These are phyloP conservation scores for Puccinia hordei DNA, from an alignment of 1,284 basidiomycete species.

Conservation along the genomic window DNA sequence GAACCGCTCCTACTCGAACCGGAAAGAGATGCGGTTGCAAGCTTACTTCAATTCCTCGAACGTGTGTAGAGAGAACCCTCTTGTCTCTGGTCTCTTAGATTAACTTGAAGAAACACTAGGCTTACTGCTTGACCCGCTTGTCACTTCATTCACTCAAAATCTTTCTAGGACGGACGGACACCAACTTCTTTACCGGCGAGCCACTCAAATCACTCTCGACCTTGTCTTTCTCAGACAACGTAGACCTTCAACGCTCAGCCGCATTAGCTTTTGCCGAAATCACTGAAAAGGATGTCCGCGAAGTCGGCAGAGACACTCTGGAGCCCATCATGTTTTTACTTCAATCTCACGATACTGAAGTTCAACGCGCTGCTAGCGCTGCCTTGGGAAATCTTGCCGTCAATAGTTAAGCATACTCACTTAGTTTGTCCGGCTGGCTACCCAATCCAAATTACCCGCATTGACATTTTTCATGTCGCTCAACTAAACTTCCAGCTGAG, in stretches of 20 bases:
- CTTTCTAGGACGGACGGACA: conserved; percentile 59
- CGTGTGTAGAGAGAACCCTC: conserved; percentile 67
- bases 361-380: conserved; percentile 95
- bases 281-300: conserved; percentile 98
- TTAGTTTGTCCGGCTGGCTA: neutral
- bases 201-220: conserved; percentile 92
- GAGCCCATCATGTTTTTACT: conserved; percentile 98
- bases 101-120: neutral
- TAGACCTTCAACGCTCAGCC: conserved; percentile 95
- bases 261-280: conserved; percentile 99
- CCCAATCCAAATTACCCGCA: neutral
- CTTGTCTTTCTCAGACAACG: conserved; percentile 98
- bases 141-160: neutral
- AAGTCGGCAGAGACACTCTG: conserved; percentile 93
- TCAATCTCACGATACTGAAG: conserved; percentile 96
- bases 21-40: conserved; percentile 96
- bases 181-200: conserved; percentile 68
- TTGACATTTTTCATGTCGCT: conserved; percentile 51
- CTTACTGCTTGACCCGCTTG: neutral
- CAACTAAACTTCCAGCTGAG: conserved; percentile 68
- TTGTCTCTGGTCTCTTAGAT: neutral
- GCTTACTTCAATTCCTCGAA: conserved; percentile 94
- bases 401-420: conserved; percentile 72
- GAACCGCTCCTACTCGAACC: conserved; percentile 95
- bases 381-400: conserved; percentile 98